A percentile compares a stretch with the other conserved stretches of the same genome.
Conservation (phyloP, 148 eudicot species). For the Selenicereus undatus region DNA sequence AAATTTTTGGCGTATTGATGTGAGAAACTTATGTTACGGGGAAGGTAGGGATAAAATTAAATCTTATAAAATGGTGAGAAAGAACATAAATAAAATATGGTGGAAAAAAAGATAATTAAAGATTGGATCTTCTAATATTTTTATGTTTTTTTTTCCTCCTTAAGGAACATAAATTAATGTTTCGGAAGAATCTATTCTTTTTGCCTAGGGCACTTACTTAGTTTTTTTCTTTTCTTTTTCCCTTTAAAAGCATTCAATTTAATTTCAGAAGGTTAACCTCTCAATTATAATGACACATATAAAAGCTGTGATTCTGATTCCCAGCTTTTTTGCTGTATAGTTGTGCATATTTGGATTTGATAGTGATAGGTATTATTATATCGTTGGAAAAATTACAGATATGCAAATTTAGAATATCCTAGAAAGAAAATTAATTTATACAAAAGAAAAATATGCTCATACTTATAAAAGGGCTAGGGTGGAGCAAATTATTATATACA, state of each 20-base stretch:
- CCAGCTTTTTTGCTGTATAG: constrained; percentile 4
- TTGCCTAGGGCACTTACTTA: neutral
- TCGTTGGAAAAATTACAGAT: constrained; percentile 6
- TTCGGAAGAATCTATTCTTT: constrained; percentile 14
- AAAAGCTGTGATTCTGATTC: constrained; percentile 16
- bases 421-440: too few species aligned
- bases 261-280: neutral
- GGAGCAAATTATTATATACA: too few species aligned
- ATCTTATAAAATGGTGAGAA: too few species aligned
- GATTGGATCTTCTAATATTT: neutral
- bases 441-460: too few species aligned
- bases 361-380: constrained; percentile 12
- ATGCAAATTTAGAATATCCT: too few species aligned
- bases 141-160: neutral
- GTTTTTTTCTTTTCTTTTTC: too few species aligned
- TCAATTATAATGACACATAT: neutral
- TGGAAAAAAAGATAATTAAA: neutral
- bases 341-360: constrained; percentile 13
- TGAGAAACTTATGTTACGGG: too few species aligned
- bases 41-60: too few species aligned
- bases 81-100: too few species aligned
- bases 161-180: neutral
- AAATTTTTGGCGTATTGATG: too few species aligned
- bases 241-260: neutral
- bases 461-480: too few species aligned